These are phyloP conservation scores for Penicillium manginii DNA, from an alignment of 495 filamentous ascomycete genomes.

Conservation along the genomic window DNA sequence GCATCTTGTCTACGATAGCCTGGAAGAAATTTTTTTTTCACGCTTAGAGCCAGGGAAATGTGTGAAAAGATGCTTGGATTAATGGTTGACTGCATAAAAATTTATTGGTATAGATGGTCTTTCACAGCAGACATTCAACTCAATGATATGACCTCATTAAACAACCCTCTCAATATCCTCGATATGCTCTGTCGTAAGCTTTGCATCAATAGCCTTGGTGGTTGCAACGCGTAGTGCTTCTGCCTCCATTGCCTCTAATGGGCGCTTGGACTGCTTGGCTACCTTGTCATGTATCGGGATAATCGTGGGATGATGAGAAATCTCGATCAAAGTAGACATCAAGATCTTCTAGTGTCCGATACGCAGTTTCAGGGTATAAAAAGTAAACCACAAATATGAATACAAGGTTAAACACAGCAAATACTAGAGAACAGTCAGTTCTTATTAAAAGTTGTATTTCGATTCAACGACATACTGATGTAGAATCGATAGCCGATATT, in stretches of 20 bases:
- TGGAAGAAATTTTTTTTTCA: too few relatives aligned
- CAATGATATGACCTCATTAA: not conserved
- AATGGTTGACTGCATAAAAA: not conserved
- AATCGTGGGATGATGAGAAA: conserved; percentile 33
- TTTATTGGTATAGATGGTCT: not conserved
- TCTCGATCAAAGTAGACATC: conserved; percentile 42
- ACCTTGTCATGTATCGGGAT: conserved; percentile 37
- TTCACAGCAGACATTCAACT: too few relatives aligned
- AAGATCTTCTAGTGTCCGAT: conserved; percentile 37
- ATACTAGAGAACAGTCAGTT: conserved; percentile 31
- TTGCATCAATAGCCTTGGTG: conserved; percentile 6
- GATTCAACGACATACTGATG: not conserved
- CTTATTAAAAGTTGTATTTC: not conserved
- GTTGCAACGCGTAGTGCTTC: conserved; percentile 11
- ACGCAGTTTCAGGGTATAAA: conserved; percentile 20
- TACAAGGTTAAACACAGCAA: conserved; percentile 15
- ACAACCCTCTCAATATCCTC: conserved; percentile 2
- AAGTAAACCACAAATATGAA: conserved; percentile 16
- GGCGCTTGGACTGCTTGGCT: conserved; percentile 15
- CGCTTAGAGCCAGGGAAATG: too few relatives aligned
- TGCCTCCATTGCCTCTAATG: conserved; percentile 20
- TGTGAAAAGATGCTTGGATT: not conserved
- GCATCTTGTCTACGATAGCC: too few relatives aligned
- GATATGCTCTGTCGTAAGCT: conserved; percentile 4
- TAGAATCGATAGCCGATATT: conserved; percentile 45